Conservation (phyloP, 129 eudicot species). For the Erigeron canadensis region DNA sequence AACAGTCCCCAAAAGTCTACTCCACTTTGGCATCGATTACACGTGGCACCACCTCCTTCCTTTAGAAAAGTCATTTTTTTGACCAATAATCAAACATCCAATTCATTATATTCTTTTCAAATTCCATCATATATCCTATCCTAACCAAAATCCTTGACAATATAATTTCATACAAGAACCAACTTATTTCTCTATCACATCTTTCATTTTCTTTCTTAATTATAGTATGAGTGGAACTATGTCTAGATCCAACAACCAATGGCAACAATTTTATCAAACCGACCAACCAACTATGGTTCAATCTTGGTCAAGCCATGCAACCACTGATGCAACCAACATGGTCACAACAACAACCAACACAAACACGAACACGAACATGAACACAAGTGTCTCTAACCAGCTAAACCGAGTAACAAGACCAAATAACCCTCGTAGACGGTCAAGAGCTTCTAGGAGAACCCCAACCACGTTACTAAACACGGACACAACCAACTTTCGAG, state of each 20-base stretch:
- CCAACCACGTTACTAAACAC: slow-evolving; percentile 81
- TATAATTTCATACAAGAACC: neutral
- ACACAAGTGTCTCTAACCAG: slow-evolving; percentile 20
- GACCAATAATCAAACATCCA: slow-evolving; percentile 29
- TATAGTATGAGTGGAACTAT: slow-evolving; percentile 18
- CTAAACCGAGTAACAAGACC: slow-evolving; percentile 57
- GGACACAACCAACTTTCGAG: slow-evolving; percentile 79
- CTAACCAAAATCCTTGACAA: neutral
- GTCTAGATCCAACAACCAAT: slow-evolving; percentile 28
- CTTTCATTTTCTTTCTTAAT: neutral
- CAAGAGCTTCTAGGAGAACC: slow-evolving; percentile 72
- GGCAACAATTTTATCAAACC: slow-evolving; percentile 28
- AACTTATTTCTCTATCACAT: neutral
- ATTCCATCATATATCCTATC: too few species aligned
- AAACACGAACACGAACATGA: slow-evolving; percentile 1
- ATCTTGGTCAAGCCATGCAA: slow-evolving; percentile 22
- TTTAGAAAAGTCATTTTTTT: slow-evolving; percentile 23
- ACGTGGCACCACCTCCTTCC: slow-evolving; percentile 26
- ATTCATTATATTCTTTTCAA: slow-evolving; percentile 11
- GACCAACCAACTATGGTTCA: slow-evolving; percentile 14
- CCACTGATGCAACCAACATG: slow-evolving; percentile 6
- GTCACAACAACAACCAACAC: slow-evolving; percentile 8
- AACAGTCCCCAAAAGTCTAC: slow-evolving; percentile 5
- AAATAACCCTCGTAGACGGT: slow-evolving; percentile 37
- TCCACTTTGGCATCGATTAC: slow-evolving; percentile 19